These are phyloP conservation scores for Pisolithus marmoratus DNA, from an alignment of 768 basidiomycete genomes.

Conservation along the genomic window DNA sequence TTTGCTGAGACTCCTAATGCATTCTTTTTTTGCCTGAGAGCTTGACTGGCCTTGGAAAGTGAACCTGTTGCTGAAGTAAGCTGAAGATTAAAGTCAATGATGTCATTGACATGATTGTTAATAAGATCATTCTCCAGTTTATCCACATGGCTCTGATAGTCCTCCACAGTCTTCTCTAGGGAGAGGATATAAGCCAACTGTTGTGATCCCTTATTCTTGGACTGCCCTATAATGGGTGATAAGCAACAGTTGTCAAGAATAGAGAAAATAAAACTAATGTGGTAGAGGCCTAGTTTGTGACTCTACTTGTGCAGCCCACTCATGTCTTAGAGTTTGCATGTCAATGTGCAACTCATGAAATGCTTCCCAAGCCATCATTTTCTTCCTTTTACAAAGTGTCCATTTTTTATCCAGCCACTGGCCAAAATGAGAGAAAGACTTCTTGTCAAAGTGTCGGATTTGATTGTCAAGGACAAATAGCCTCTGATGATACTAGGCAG, in stretches of 20 bases:
- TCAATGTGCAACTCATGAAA: background rate
- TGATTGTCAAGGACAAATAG: constrained; percentile 9
- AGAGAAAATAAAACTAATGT: background rate
- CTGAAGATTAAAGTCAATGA: constrained; percentile 2
- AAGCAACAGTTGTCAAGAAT: background rate
- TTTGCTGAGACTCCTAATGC: constrained; percentile 1
- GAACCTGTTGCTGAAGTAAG: background rate
- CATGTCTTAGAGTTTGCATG: background rate
- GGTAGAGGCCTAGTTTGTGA: constrained; percentile 2
- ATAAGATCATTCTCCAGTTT: constrained; percentile 1
- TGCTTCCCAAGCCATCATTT: background rate
- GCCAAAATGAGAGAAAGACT: background rate
- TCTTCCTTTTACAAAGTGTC: background rate
- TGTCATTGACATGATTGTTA: background rate
- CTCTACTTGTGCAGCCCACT: constrained; percentile 2
- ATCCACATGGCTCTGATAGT: background rate
- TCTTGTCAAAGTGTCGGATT: background rate
- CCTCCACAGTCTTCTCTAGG: background rate
- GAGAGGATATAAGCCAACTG: background rate
- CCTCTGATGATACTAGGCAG: constrained; percentile 5
- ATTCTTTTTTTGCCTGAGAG: background rate
- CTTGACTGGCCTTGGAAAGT: background rate
- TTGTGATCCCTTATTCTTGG: background rate
- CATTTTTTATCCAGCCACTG: constrained; percentile 4
- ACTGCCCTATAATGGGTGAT: background rate